phyloP scores from a whole-genome alignment of 1,284 basidiomycete genomes.

The Tremellales sp. region DNA sequence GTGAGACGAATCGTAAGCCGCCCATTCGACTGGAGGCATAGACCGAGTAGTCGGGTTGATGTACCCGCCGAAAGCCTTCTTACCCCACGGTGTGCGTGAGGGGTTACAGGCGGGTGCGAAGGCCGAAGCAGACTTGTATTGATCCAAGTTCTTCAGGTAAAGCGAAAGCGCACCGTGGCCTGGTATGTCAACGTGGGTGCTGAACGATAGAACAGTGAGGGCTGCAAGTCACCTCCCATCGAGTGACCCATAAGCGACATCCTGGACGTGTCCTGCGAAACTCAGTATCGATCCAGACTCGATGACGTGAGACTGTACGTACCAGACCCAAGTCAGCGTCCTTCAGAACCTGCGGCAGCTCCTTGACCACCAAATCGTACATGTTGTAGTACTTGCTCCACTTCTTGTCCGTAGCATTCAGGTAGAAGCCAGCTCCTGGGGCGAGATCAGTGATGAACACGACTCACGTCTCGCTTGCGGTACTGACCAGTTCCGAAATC shows the following conservation, averaged over 20 bases:
- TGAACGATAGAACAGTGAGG: background rate
- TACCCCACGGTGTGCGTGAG: conserved; percentile 80
- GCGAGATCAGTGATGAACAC: background rate
- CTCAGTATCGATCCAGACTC: background rate
- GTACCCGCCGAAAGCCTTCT: conserved; percentile 90
- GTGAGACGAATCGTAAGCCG: conserved; percentile 75
- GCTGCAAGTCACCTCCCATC: conserved; percentile 69
- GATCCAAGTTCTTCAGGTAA: conserved; percentile 68
- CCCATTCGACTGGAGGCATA: conserved; percentile 53
- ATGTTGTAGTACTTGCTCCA: conserved; percentile 87
- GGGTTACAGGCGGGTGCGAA: conserved; percentile 92
- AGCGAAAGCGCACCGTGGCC: conserved; percentile 88
- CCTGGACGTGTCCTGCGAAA: conserved; percentile 33
- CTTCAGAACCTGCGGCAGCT: conserved; percentile 73
- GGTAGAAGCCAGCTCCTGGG: conserved; percentile 83
- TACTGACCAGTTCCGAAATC: conserved; percentile 74
- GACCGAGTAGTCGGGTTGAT: conserved; percentile 48
- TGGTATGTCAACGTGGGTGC: conserved; percentile 1
- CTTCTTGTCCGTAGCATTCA: conserved; percentile 77
- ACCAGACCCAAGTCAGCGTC: conserved; percentile 60
- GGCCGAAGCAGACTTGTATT: conserved; percentile 84
- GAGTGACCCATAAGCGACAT: conserved; percentile 78
- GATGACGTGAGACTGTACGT: conserved; percentile 10
- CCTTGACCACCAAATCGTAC: conserved; percentile 74
- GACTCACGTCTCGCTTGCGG: background rate